Base-by-base conservation (phyloP, 2,329 filamentous ascomycete genomes). In the Sporothrix brasiliensis region DNA sequence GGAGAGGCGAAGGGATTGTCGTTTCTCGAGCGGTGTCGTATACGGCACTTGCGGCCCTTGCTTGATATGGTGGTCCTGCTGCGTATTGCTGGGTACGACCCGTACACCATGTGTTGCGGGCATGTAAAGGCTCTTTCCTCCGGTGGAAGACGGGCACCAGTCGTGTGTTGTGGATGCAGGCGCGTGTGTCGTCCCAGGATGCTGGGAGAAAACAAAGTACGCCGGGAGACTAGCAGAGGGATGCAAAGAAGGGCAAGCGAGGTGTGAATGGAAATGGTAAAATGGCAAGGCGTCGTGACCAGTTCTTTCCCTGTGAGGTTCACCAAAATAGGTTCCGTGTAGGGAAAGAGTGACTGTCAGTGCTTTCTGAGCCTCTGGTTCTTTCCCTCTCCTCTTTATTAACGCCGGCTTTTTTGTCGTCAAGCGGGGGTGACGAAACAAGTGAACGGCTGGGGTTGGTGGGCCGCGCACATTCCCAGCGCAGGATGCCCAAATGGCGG, bases 401-500 rank as follows among this genome's bases (percentile, higher is more conserved):
- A n/a, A n/a, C 30, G 54, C 54, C 30, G 30, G 30, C 54, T 39
- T 19, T 58, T 41, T n/a, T 19, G 30, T 58, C 19, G 53, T 9
- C 54, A 27, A 58, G 54, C 54, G 54, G 54, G 54, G 30, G 30
- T n/a, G 19, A 27, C 11, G 34, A 24, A 24, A 44, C 39, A 44
- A 19, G 39, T 41, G 39, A 47, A 34, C 47, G 58, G 58, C 41
- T 14, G 39, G 39, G 58, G 24, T 24, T 21, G 58, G 61, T 65
- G 68, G 44, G 50, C 47, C n/a, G 47, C 41, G 44, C 47, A 14
- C 47, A 14, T 21, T 44, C 68, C 30, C n/a, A 49, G 27, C 30
- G 11, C 41, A 24, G 52, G 21, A 63, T 63, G 58, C 41, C 58
- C 58, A 63, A 47, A 63, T 63, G 58, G 58, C 58, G 58, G 58